These are phyloP conservation scores for Chalciporus sp. DNA, from an alignment of 1,284 basidiomycete genomes.

Conservation along the genomic window DNA sequence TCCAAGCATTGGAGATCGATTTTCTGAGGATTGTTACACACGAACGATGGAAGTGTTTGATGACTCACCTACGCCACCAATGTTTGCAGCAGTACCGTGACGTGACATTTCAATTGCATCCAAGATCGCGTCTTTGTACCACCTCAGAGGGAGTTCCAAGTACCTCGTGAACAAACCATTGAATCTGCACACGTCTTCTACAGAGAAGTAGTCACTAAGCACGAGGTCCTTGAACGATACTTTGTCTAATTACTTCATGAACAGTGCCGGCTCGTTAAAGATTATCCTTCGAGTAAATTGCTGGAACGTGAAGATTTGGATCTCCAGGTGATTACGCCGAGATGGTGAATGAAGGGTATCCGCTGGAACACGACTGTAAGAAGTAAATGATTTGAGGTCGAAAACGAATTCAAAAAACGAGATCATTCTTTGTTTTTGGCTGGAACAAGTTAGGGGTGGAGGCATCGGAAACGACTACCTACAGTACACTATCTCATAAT, in stretches of 20 bases:
- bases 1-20: constrained; percentile 25
- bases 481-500: no score
- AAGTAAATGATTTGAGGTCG: constrained; percentile 3
- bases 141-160: constrained; percentile 17
- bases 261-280: constrained; percentile 29
- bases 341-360: no score
- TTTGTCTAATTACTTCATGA: constrained; percentile 26
- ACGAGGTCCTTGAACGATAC: constrained; percentile 33
- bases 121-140: constrained; percentile 32
- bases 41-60: no score
- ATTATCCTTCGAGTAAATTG: constrained; percentile 30
- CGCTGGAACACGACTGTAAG: no score
- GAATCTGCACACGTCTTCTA: constrained; percentile 23
- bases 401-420: constrained; percentile 8
- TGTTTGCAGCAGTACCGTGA: constrained; percentile 11
- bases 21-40: no score
- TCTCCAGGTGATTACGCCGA: not conserved
- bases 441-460: no score
- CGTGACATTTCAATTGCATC: constrained; percentile 26
- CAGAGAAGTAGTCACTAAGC: constrained; percentile 29
- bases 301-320: not conserved
- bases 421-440: no score
- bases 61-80: constrained; percentile 12
- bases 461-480: no score
- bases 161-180: not conserved